These are phyloP conservation scores for Diplodia seriata DNA, from an alignment of 2,329 filamentous ascomycete species.

Conservation along the genomic window DNA sequence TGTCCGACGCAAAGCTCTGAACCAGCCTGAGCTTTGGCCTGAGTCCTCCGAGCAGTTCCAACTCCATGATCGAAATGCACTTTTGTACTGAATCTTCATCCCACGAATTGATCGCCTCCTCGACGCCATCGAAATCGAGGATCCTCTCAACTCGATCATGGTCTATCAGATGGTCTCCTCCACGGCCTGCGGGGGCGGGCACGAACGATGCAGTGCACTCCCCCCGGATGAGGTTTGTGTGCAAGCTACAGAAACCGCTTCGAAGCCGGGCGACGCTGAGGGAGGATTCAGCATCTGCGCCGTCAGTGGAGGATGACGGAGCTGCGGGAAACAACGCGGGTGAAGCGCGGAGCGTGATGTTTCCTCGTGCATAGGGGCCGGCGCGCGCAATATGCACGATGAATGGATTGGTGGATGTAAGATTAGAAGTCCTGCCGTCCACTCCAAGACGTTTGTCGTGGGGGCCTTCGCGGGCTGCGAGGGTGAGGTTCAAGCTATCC, in stretches of 20 bases:
- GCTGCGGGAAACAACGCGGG: neutral
- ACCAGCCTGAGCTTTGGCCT: constrained; percentile 15
- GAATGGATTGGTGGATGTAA: neutral
- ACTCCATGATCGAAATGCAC: constrained; percentile 4
- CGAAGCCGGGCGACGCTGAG: constrained; percentile 8
- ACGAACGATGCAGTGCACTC: neutral
- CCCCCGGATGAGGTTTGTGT: neutral
- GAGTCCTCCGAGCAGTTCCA: constrained; percentile 6
- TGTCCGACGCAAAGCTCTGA: constrained; percentile 14
- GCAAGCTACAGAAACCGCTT: constrained; percentile 10
- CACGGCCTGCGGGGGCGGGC: neutral
- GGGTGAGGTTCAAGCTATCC: constrained; percentile 14
- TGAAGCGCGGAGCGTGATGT: neutral
- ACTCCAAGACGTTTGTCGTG: constrained; percentile 3
- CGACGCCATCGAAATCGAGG: neutral
- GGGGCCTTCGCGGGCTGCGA: constrained; percentile 24
- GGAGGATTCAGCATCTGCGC: neutral
- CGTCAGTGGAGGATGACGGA: neutral
- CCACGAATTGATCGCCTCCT: constrained; percentile 16
- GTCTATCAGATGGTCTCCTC: neutral
- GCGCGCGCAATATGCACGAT: constrained; percentile 22
- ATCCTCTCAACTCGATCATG: constrained; percentile 18
- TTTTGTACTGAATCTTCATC: constrained; percentile 4
- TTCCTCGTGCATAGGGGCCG: constrained; percentile 10
- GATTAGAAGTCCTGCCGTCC: neutral